These are phyloP conservation scores for Penstemon davidsonii DNA, from an alignment of 257 asterid species.

Conservation along the genomic window DNA sequence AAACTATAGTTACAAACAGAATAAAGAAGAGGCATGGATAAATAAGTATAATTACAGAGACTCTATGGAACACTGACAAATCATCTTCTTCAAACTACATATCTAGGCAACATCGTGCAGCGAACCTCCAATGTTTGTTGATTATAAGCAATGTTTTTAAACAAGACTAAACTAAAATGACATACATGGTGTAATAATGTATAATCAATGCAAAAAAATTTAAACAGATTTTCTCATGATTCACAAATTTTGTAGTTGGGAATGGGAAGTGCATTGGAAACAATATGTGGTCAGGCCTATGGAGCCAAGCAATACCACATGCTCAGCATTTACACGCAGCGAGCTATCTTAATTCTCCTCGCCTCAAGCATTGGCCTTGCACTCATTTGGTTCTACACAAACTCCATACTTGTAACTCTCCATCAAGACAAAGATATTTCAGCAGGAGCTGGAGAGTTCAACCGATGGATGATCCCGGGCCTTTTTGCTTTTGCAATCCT, in stretches of 20 bases:
- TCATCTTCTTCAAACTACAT: no score
- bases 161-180: no score
- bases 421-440: conserved; percentile 62
- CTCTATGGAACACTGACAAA: no score
- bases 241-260: conserved; percentile 51
- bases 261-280: conserved; percentile 74
- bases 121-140: no score
- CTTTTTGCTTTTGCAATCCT: conserved; percentile 61
- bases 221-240: background rate
- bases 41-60: no score
- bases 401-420: conserved; percentile 43
- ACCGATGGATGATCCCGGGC: conserved; percentile 62
- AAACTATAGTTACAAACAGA: no score
- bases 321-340: conserved; percentile 53
- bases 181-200: background rate
- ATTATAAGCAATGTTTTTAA: background rate
- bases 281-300: conserved; percentile 64
- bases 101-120: no score
- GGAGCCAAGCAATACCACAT: conserved; percentile 61
- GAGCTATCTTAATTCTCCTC: conserved; percentile 52
- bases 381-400: conserved; percentile 52
- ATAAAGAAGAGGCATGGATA: no score
- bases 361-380: conserved; percentile 45
- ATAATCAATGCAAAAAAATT: no score
- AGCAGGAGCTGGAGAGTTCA: conserved; percentile 51